Evolutionary conservation across 73 alveolate genomes (phyloP).

Genomic region (Paramecium biaurelia): DNA sequence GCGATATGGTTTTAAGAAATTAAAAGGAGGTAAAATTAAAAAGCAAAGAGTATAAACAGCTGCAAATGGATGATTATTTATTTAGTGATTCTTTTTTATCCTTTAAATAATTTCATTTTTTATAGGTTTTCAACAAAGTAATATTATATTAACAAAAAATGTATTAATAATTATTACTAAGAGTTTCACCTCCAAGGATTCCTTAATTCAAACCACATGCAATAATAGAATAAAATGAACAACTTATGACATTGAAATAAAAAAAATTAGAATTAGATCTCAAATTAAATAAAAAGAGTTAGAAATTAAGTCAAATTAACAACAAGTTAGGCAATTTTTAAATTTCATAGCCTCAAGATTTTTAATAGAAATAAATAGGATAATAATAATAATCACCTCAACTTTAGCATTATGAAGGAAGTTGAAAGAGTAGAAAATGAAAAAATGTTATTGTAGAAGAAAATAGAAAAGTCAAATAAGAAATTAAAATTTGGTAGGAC

Average conservation of each 20-base stretch:
- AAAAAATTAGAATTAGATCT: background rate
- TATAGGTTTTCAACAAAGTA: background rate
- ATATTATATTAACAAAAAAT: background rate
- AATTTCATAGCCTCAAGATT: background rate
- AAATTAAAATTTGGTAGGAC: background rate
- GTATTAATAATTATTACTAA: background rate
- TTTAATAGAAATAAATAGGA: background rate
- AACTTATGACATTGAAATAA: background rate
- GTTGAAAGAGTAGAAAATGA: background rate
- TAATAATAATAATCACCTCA: background rate
- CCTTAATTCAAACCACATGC: background rate
- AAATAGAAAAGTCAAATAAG: constrained; percentile 37
- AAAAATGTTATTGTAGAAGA: background rate
- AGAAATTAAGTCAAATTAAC: background rate
- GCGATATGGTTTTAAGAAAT: constrained; percentile 21
- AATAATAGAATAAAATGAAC: background rate
- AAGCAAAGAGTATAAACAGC: constrained; percentile 1
- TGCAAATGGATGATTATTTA: background rate
- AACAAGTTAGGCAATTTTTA: too few species aligned
- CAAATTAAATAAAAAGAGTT: background rate
- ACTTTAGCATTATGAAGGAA: background rate
- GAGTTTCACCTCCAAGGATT: background rate
- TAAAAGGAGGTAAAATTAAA: background rate
- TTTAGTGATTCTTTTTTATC: background rate
- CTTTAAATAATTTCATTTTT: background rate